Base-by-base conservation (phyloP, 2,329 filamentous ascomycete genomes). In the Ramularia endophylla region DNA sequence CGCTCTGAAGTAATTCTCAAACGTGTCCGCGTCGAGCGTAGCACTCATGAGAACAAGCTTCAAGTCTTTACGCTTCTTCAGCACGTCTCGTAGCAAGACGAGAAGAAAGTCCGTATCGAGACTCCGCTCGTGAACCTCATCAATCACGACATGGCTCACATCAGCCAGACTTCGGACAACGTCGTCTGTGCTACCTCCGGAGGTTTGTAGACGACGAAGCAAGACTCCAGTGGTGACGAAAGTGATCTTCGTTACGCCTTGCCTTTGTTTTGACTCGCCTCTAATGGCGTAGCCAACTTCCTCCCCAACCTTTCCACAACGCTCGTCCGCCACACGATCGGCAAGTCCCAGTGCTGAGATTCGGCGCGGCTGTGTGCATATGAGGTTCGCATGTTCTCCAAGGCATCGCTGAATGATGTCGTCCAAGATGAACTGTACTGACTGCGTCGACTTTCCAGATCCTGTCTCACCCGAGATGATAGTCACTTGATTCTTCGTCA, bases 381-480 rank as follows among this genome's bases (percentile, higher is more conserved):
- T 80, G 48, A 98, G 94, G 57, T 94, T 95, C 22, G 83, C 85
- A 9, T 78, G 78, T 9, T 77, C 77, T 2, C 90, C 92, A 7
- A 94, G 72, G 6, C 82, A 78, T 33, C 77, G 74, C 47, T 77
- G 73, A 54, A 95, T 94, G 49, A 97, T 70, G 54, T 97, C 87
- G 56, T 98, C 92, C 1, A 98, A 73, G 31, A 98, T 75, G 63
- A 97, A 98, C 62, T 98, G 92, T 25, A 97, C 87, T 2, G 87
- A 92, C 63, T 98, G 92, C 0, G 92, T 97, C 36, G 87, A 95
- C 65, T 98, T 98, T 59, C 92, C 92, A 13, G 87, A 95, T 39
- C 92, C 92, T 3, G 92, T 98, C 66, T 97, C 92, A 53, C 92
- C 92, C 31, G 89, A 94, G 54, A 98, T 92, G 56, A 98, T 95